A percentile compares a stretch with the other conserved stretches of the same genome.
Evolutionary conservation across 495 filamentous ascomycete genomes (phyloP).

Genomic region (Penicillium fimorum): DNA sequence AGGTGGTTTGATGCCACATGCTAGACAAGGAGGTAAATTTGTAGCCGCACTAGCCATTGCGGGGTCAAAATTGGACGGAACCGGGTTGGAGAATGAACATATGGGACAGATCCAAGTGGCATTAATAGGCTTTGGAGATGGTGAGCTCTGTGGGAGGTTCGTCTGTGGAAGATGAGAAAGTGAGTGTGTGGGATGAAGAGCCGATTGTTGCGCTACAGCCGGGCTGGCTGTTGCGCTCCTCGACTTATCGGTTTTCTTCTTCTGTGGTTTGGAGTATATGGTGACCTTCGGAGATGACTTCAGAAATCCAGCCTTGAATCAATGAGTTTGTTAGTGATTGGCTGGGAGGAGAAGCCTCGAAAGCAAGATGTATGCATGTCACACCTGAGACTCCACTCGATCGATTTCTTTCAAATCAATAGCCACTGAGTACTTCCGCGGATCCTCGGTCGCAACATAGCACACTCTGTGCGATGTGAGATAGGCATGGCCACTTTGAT

Average conservation of each 20-base stretch:
- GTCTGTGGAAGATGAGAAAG: constrained; percentile 29
- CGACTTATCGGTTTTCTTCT: constrained; percentile 42
- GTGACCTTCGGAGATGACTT: constrained; percentile 96
- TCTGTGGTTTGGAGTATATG: constrained; percentile 73
- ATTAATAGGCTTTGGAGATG: constrained; percentile 38
- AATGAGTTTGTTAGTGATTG: constrained; percentile 6
- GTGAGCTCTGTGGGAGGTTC: constrained; percentile 17
- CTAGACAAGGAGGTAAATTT: constrained; percentile 79
- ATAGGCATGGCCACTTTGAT: constrained; percentile 94
- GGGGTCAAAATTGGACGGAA: constrained; percentile 90
- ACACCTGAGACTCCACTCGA: constrained; percentile 84
- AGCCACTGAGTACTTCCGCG: constrained; percentile 78
- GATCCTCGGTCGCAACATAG: constrained; percentile 89
- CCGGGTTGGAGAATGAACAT: constrained; percentile 93
- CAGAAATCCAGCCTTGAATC: constrained; percentile 76
- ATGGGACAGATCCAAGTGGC: constrained; percentile 99
- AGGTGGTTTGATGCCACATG: constrained; percentile 91
- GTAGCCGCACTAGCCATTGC: constrained; percentile 70
- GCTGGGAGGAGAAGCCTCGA: background rate
- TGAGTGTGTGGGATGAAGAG: constrained; percentile 20
- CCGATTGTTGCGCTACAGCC: constrained; percentile 27
- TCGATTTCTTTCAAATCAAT: constrained; percentile 91
- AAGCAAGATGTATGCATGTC: constrained; percentile 13
- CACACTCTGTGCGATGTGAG: constrained; percentile 91
- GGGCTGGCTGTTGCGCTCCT: constrained; percentile 37